Percentiles rank a stretch among this genome's conserved stretches.
Conservation (phyloP, 371 early-diverging fungal genomes). For the Mucor irregularis region DNA sequence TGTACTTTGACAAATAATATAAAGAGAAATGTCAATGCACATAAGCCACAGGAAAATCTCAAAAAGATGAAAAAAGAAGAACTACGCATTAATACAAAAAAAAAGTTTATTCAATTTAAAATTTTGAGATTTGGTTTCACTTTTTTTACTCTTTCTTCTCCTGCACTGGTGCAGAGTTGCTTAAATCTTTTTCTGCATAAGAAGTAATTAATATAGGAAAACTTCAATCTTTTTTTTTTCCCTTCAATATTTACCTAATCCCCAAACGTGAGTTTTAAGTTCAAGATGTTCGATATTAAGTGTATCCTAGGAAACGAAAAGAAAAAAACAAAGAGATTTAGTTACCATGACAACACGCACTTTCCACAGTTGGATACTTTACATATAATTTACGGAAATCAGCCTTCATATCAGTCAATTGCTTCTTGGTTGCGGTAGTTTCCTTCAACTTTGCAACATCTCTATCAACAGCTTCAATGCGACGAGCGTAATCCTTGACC, state of each 20-base stretch:
- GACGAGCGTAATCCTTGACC: constrained; percentile 61
- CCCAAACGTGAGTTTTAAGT: constrained; percentile 77
- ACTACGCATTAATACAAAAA: not conserved
- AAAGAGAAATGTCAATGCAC: not conserved
- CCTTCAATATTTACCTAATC: constrained; percentile 44
- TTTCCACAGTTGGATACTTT: constrained; percentile 3
- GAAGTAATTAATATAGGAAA: not conserved
- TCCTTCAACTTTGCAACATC: constrained; percentile 63
- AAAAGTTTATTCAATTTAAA: not conserved
- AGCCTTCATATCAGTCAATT: constrained; percentile 61
- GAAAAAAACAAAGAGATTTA: too few relatives aligned
- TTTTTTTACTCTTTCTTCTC: not conserved
- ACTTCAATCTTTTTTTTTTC: not conserved
- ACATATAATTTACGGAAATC: constrained; percentile 73
- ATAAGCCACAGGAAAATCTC: constrained; percentile 4
- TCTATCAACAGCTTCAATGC: constrained; percentile 71
- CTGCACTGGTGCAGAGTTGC: not conserved
- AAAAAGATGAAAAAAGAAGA: not conserved
- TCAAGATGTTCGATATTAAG: constrained; percentile 75
- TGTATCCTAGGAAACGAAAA: constrained; percentile 53
- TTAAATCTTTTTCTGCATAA: constrained; percentile 15
- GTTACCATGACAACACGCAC: not conserved
- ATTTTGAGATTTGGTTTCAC: not conserved
- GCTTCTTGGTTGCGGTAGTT: constrained; percentile 63
- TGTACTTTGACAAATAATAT: not conserved